Conservation (phyloP, 495 filamentous ascomycete genomes). For the Geoglossum glabrum region DNA sequence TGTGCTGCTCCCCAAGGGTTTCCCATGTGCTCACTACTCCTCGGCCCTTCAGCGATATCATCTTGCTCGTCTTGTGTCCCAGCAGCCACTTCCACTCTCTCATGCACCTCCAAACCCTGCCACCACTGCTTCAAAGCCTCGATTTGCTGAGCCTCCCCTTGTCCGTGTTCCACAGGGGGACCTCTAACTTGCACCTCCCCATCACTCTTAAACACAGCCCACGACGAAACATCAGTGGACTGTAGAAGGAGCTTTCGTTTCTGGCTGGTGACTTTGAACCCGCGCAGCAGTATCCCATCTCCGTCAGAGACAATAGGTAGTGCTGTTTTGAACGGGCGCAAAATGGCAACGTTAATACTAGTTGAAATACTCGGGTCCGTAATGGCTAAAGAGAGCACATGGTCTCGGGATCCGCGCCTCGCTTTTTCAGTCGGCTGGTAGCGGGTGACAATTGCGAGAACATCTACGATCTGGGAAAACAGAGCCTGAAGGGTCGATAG, state of each 20-base stretch:
- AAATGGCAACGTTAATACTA: slow-evolving; percentile 35
- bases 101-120: background rate
- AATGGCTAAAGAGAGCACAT: slow-evolving; percentile 11
- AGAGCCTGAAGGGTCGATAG: slow-evolving; percentile 42
- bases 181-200: slow-evolving; percentile 31
- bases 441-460: slow-evolving; percentile 46
- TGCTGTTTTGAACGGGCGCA: slow-evolving; percentile 48
- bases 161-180: slow-evolving; percentile 43
- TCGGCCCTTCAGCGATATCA: background rate
- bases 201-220: slow-evolving; percentile 38
- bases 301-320: slow-evolving; percentile 50
- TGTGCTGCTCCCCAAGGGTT: background rate
- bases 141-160: slow-evolving; percentile 37
- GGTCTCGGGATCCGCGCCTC: slow-evolving; percentile 47
- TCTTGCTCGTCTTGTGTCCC: background rate
- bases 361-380: background rate
- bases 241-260: slow-evolving; percentile 26
- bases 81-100: background rate
- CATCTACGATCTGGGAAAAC: slow-evolving; percentile 33
- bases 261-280: slow-evolving; percentile 43
- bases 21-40: background rate
- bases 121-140: slow-evolving; percentile 33
- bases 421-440: slow-evolving; percentile 34
- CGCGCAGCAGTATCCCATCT: slow-evolving; percentile 54
- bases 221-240: slow-evolving; percentile 32